Conservation (phyloP, 768 basidiomycete genomes). For the Polyporus arcularius region DNA sequence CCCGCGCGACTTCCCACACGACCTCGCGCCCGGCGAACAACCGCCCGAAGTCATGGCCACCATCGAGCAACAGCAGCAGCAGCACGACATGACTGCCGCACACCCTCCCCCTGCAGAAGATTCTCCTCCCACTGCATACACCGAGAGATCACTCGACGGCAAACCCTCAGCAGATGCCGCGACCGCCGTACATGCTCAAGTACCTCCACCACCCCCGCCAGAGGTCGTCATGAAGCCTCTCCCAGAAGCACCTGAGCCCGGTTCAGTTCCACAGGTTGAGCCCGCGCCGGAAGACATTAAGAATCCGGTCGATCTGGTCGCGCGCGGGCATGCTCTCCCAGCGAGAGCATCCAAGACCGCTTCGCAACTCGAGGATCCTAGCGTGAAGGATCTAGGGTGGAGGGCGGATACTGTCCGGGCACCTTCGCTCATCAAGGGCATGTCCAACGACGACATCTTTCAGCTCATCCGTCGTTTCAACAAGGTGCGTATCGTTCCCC, state of each 20-base stretch:
- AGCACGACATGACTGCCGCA: too few relatives aligned
- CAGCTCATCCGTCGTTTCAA: slow-evolving; percentile 42
- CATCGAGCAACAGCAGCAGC: too few relatives aligned
- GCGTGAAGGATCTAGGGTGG: slow-evolving; percentile 31
- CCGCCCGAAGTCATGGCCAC: too few relatives aligned
- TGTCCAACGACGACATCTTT: slow-evolving; percentile 43
- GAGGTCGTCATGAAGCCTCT: slow-evolving; percentile 15
- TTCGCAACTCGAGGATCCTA: slow-evolving; percentile 28
- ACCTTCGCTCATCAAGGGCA: slow-evolving; percentile 33
- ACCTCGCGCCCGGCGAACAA: not conserved
- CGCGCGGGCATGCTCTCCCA: not conserved
- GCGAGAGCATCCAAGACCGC: slow-evolving; percentile 8
- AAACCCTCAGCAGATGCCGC: not conserved
- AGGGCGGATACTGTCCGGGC: slow-evolving; percentile 20
- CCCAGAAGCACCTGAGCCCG: slow-evolving; percentile 3
- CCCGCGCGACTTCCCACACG: not conserved
- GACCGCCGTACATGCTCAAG: not conserved
- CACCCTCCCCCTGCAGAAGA: too few relatives aligned
- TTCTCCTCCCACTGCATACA: not conserved
- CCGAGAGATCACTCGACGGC: not conserved
- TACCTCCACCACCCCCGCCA: not conserved
- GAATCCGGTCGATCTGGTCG: slow-evolving; percentile 5
- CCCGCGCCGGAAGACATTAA: not conserved
- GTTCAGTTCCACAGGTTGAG: not conserved
- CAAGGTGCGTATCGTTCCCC: slow-evolving; percentile 31